phyloP scores from a whole-genome alignment of 2,329 filamentous ascomycete species.

The Atkinsonella texensis region DNA sequence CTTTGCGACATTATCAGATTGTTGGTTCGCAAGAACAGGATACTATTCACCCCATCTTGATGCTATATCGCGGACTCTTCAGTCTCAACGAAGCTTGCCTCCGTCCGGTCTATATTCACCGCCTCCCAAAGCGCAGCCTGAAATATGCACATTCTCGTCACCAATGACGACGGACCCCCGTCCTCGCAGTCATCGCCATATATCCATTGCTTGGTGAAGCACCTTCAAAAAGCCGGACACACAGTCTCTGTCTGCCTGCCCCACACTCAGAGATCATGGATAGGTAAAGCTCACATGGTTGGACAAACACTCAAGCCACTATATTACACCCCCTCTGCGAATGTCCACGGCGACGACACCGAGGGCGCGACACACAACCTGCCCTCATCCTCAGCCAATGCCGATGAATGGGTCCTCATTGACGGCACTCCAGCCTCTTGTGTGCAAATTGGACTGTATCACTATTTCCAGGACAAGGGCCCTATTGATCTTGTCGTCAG shows the following conservation, averaged over 20 bases:
- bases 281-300: slow-evolving; percentile 94
- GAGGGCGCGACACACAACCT: slow-evolving; percentile 54
- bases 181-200: slow-evolving; percentile 70
- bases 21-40: neutral
- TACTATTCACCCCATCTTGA: neutral
- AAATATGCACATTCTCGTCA: slow-evolving; percentile 51
- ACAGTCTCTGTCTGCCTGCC: slow-evolving; percentile 86
- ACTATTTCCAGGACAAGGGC: slow-evolving; percentile 62
- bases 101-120: neutral
- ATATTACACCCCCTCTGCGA: slow-evolving; percentile 59
- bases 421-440: slow-evolving; percentile 73
- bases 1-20: neutral
- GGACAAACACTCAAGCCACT: slow-evolving; percentile 73
- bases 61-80: neutral
- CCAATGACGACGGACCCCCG: slow-evolving; percentile 74
- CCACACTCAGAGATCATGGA: slow-evolving; percentile 90
- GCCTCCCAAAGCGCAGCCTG: neutral
- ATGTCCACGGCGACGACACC: slow-evolving; percentile 27
- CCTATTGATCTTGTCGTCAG: slow-evolving; percentile 67
- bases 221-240: slow-evolving; percentile 65
- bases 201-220: slow-evolving; percentile 59
- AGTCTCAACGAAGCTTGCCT: neutral
- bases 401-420: slow-evolving; percentile 71
- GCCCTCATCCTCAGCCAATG: slow-evolving; percentile 39
- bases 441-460: slow-evolving; percentile 70